phyloP scores from a whole-genome alignment of 2,329 filamentous ascomycete genomes.

The Epicoccum sorghinum region DNA sequence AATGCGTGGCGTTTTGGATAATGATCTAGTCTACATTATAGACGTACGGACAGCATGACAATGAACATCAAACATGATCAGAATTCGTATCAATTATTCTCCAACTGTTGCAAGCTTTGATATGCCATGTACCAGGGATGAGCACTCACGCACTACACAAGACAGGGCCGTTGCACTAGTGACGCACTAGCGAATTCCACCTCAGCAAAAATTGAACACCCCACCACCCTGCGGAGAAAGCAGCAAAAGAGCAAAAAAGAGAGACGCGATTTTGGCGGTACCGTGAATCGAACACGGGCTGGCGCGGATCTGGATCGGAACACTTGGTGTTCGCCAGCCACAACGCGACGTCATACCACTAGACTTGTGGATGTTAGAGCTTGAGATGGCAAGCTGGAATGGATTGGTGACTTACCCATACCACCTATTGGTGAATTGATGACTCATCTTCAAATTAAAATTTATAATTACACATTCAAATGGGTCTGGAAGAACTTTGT shows the following conservation, averaged over 20 bases:
- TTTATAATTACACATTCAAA: background rate
- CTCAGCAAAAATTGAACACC: constrained; percentile 4
- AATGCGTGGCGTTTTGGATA: constrained; percentile 9
- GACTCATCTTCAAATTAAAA: background rate
- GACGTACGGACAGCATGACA: background rate
- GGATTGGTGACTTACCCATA: constrained; percentile 27
- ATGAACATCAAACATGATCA: background rate
- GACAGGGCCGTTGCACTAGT: background rate
- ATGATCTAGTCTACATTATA: background rate
- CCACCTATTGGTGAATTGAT: constrained; percentile 22
- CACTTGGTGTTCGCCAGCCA: constrained; percentile 36
- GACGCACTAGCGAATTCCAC: background rate
- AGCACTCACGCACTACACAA: too few species aligned
- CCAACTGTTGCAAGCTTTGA: background rate
- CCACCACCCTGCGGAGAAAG: background rate
- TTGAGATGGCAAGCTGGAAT: background rate
- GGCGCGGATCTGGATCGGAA: constrained; percentile 42
- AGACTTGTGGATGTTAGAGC: constrained; percentile 19
- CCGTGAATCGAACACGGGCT: constrained; percentile 47
- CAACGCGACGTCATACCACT: constrained; percentile 51
- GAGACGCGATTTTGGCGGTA: constrained; percentile 20
- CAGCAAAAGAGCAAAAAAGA: background rate
- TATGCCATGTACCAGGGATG: background rate
- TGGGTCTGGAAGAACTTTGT: background rate
- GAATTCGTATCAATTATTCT: background rate